phyloP scores from a whole-genome alignment of 371 early-diverging fungal genomes.

The Haplosporangium sp. region DNA sequence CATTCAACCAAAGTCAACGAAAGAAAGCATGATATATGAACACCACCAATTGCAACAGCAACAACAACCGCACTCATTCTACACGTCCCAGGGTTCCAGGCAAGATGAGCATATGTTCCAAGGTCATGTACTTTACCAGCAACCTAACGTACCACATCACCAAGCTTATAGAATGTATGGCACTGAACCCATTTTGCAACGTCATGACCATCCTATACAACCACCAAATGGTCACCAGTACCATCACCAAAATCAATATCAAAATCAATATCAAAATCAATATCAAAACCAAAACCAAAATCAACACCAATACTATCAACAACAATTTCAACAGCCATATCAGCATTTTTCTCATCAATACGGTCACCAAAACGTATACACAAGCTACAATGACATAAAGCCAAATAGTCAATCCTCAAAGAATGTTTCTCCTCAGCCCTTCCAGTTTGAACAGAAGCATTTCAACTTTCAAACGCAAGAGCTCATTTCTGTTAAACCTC shows the following conservation, averaged over 20 bases:
- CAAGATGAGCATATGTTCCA: constrained; percentile 18
- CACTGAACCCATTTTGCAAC: constrained; percentile 14
- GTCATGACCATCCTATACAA: constrained; percentile 8
- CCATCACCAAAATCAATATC: constrained; percentile 9
- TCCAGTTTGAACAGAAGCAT: constrained; percentile 55
- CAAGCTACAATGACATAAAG: neutral
- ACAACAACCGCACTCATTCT: constrained; percentile 24
- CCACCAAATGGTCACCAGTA: constrained; percentile 10
- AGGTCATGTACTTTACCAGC: constrained; percentile 32
- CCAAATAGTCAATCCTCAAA: constrained; percentile 27
- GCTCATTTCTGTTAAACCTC: constrained; percentile 60
- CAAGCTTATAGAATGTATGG: constrained; percentile 16
- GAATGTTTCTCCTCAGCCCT: constrained; percentile 54
- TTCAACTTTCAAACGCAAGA: constrained; percentile 55
- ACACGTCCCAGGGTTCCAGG: constrained; percentile 11
- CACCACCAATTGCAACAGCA: constrained; percentile 7
- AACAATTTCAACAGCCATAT: neutral
- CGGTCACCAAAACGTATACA: constrained; percentile 5
- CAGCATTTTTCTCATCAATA: constrained; percentile 6
- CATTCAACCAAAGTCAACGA: neutral
- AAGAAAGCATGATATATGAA: constrained; percentile 11
- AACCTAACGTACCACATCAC: constrained; percentile 25
- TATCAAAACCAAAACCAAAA: constrained; percentile 11
- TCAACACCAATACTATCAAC: constrained; percentile 8
- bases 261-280: neutral